Base-by-base conservation (phyloP, 345 rosid genomes). In the Mangifera indica region DNA sequence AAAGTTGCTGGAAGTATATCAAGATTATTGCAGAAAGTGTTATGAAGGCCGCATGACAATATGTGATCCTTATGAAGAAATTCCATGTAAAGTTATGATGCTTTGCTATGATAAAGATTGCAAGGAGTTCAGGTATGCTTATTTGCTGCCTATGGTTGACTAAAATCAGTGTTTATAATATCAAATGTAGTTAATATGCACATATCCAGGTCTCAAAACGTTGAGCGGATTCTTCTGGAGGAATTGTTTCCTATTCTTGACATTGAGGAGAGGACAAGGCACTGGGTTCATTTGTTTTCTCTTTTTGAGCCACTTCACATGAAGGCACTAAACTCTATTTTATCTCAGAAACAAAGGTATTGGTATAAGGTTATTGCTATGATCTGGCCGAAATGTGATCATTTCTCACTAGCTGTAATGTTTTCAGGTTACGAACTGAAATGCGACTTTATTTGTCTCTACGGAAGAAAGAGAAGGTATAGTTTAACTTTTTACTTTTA, bases 281-380 rank as follows among this genome's bases (percentile, higher is more conserved):
- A 85, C 74, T 92, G 98, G 98, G 81, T 92, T 72, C 88, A 84
- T 74, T 80, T 90, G 70, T 87, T 84, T 80, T 84, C 91, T 79
- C 86, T 87, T 74, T 86, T 89, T 80, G 79, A 87, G 66, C 82
- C 91, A 75, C 77, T 79, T 57, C 97, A 90, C 70, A 55, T 84
- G 75, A 92, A 89, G 85, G 95, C 88, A 51, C 68, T 90, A 67
- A 81, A 71, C 84, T 81, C 84, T 52, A 79, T 90, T 76, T 83
- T 94, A 84, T 88, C 77, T 76, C 95, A 87, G 80, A 92, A 90
- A 77, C 79, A 77, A 71, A 94, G 98, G 97, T 94, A 85, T 60
- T 18, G 24, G 55, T 73, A 64, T 34, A 59, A 61, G 75, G 34
- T 67, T 61, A 60, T 60, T 81, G 51, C 72, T 70, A 12, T 48